Conservation (phyloP, 2,329 filamentous ascomycete genomes). For the Phialocephala subalpina region DNA sequence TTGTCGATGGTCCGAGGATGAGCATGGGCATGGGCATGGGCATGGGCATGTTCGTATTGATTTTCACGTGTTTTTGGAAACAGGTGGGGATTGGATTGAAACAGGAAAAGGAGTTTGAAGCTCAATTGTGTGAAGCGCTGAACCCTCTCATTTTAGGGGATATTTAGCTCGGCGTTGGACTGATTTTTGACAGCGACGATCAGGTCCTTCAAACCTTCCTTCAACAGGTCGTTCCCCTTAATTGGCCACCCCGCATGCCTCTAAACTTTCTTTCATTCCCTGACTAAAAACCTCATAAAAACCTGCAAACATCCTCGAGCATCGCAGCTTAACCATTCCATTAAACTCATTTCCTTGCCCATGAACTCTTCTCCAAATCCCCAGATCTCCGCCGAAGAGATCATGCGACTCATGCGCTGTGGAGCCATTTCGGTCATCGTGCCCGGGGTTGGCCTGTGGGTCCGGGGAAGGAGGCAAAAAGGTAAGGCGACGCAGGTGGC, state of each 20-base stretch:
- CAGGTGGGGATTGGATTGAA: not conserved
- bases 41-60: too few species aligned
- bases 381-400: not conserved
- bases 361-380: too few species aligned
- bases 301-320: not conserved
- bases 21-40: too few species aligned
- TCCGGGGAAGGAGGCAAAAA: slow-evolving; percentile 6
- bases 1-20: not conserved
- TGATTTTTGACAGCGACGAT: not conserved
- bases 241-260: not conserved
- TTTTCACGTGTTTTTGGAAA: not conserved
- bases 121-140: not conserved
- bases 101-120: not conserved
- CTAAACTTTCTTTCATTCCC: not conserved
- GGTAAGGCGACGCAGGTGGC: not conserved
- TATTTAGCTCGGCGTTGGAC: not conserved
- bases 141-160: not conserved
- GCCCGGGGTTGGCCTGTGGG: not conserved
- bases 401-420: not conserved
- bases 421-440: not conserved
- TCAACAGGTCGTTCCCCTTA: not conserved
- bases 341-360: not conserved
- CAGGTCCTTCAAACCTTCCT: too few species aligned
- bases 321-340: not conserved
- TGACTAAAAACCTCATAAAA: not conserved